Conservation (phyloP, 805 yeast genomes). For the Priceomyces castillae region DNA sequence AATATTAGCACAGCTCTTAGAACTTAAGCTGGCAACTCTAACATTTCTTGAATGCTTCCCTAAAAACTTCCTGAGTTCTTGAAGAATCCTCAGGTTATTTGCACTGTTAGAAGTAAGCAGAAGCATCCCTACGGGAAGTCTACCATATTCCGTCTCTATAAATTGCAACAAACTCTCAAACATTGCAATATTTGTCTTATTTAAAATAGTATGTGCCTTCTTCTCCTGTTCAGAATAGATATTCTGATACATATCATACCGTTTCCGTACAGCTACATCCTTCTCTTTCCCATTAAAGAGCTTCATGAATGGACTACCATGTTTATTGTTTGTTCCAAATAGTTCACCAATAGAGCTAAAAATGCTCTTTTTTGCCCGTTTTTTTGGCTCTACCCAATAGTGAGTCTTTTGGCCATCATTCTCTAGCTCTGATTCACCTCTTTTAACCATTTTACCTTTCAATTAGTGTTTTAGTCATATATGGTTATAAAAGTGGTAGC, state of each 20-base stretch:
- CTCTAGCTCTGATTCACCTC: conserved; percentile 9
- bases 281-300: conserved; percentile 26
- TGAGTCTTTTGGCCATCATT: conserved; percentile 32
- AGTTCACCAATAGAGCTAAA: conserved; percentile 2
- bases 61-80: conserved; percentile 29
- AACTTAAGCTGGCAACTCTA: conserved; percentile 26
- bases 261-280: conserved; percentile 14
- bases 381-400: conserved; percentile 23
- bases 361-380: conserved; percentile 3
- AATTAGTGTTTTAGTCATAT: not conserved
- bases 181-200: conserved; percentile 30
- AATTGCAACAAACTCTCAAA: conserved; percentile 26
- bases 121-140: conserved; percentile 32
- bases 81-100: conserved; percentile 36
- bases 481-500: not conserved
- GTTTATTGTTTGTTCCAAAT: conserved; percentile 3
- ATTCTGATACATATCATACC: conserved; percentile 23
- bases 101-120: conserved; percentile 40
- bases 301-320: conserved; percentile 20
- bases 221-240: conserved; percentile 28
- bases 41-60: conserved; percentile 10
- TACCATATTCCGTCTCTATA: conserved; percentile 14
- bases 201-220: conserved; percentile 27
- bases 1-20: conserved; percentile 32
- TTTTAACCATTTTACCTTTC: conserved; percentile 7